phyloP scores from a whole-genome alignment of 2,329 filamentous ascomycete species.

The Apiospora hydei region DNA sequence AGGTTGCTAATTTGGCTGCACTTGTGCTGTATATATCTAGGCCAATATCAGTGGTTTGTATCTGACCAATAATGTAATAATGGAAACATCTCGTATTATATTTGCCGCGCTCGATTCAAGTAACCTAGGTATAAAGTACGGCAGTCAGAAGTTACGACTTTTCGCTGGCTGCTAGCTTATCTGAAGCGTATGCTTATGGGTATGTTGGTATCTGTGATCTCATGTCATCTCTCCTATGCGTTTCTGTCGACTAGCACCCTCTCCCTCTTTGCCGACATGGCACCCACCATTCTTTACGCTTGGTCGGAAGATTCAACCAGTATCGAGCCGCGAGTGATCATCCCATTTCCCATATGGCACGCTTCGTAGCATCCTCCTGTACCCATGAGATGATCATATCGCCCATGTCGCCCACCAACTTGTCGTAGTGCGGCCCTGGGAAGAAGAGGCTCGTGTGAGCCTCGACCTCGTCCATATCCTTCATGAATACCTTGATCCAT shows the following conservation, averaged over 20 bases:
- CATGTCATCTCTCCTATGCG: background rate
- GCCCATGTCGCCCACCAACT: slow-evolving; percentile 77
- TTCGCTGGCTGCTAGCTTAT: background rate
- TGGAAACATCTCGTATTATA: background rate
- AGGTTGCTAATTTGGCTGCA: background rate
- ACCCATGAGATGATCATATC: slow-evolving; percentile 74
- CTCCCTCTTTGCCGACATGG: background rate
- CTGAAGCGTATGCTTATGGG: background rate
- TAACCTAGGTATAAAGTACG: background rate
- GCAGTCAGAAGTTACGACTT: background rate
- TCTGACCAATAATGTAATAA: slow-evolving; percentile 10
- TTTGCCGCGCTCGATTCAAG: background rate
- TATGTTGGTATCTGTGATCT: background rate
- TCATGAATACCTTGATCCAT: slow-evolving; percentile 84
- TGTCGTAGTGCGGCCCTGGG: slow-evolving; percentile 74
- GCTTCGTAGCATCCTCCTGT: slow-evolving; percentile 62
- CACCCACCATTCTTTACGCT: background rate
- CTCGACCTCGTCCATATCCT: slow-evolving; percentile 82
- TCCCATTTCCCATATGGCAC: slow-evolving; percentile 45
- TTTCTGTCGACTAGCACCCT: background rate
- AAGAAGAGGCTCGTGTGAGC: slow-evolving; percentile 88
- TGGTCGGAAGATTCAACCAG: background rate
- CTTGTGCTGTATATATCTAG: slow-evolving; percentile 10
- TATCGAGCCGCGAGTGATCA: slow-evolving; percentile 15
- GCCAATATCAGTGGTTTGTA: background rate